These are phyloP conservation scores for Diacronema lutheri DNA, from an alignment of 78 protist genomes.

Conservation along the genomic window DNA sequence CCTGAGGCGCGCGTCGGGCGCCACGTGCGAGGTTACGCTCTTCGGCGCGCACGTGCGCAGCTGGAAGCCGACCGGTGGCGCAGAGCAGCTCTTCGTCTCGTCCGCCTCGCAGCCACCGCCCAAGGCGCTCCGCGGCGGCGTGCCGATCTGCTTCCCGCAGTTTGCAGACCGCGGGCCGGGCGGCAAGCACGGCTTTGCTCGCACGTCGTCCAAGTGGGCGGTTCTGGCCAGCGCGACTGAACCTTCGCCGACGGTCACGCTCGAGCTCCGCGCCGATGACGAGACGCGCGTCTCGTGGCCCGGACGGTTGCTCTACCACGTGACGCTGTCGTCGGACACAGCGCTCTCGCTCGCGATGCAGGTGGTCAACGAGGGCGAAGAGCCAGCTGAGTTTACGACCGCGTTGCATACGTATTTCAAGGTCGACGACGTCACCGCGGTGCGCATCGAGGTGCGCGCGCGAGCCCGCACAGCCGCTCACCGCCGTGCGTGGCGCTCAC, in stretches of 20 bases:
- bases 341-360: background rate
- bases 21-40: background rate
- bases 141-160: slow-evolving; percentile 24
- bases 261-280: background rate
- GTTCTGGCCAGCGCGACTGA: background rate
- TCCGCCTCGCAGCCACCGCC: background rate
- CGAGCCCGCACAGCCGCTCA: no score
- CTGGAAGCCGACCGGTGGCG: background rate
- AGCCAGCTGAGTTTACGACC: background rate
- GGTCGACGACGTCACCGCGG: background rate
- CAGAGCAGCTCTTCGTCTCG: background rate
- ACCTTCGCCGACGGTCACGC: background rate
- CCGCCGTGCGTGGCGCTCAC: no score
- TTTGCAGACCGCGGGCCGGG: background rate
- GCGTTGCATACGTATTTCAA: slow-evolving; percentile 9
- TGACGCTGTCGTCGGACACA: background rate
- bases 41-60: background rate
- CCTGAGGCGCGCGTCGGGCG: background rate
- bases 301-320: background rate
- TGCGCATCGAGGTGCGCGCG: background rate
- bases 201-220: background rate
- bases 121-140: slow-evolving; percentile 21
- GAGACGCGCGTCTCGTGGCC: background rate
- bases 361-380: background rate
- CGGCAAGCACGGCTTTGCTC: background rate